Conservation (phyloP, 108 stramenopile species). For the Asterionellopsis glacialis region DNA sequence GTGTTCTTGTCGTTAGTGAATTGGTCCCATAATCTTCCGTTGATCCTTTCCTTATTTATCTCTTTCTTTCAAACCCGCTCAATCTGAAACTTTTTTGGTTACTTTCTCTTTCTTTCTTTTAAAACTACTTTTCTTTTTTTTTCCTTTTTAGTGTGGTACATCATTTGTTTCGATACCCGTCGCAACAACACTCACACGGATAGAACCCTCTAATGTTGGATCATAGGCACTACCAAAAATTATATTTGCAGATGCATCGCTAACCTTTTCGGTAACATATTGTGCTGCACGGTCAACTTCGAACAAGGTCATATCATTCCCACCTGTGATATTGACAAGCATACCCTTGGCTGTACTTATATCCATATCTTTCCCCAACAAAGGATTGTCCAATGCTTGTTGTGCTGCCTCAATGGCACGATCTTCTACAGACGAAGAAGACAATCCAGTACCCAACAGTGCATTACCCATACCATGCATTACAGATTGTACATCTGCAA, state of each 20-base stretch:
- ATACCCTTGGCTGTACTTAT: slow-evolving; percentile 65
- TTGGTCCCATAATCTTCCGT: too few species aligned
- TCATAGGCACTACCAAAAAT: slow-evolving; percentile 78
- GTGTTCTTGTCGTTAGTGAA: too few species aligned
- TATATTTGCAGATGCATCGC: slow-evolving; percentile 70
- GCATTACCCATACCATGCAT: slow-evolving; percentile 84
- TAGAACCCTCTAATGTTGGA: slow-evolving; percentile 46
- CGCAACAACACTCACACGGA: slow-evolving; percentile 72
- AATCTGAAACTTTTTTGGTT: too few species aligned
- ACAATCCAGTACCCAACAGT: slow-evolving; percentile 69
- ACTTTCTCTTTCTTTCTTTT: too few species aligned
- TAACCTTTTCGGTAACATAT: slow-evolving; percentile 31
- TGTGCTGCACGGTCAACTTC: slow-evolving; percentile 46
- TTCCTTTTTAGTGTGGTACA: too few species aligned
- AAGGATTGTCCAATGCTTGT: slow-evolving; percentile 66
- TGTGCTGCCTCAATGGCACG: slow-evolving; percentile 74
- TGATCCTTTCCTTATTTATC: too few species aligned
- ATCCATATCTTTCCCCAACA: slow-evolving; percentile 61
- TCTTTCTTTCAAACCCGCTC: too few species aligned
- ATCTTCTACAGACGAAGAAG: slow-evolving; percentile 36
- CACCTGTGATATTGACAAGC: slow-evolving; percentile 72
- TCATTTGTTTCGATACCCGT: slow-evolving; percentile 54
- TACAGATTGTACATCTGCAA: slow-evolving; percentile 81
- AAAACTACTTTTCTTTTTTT: too few species aligned
- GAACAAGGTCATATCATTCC: slow-evolving; percentile 42